A percentile compares a stretch with the other conserved stretches of the same genome.
phyloP scores from a whole-genome alignment of 1,284 basidiomycete genomes.

The Lignosus rhinocerotis region DNA sequence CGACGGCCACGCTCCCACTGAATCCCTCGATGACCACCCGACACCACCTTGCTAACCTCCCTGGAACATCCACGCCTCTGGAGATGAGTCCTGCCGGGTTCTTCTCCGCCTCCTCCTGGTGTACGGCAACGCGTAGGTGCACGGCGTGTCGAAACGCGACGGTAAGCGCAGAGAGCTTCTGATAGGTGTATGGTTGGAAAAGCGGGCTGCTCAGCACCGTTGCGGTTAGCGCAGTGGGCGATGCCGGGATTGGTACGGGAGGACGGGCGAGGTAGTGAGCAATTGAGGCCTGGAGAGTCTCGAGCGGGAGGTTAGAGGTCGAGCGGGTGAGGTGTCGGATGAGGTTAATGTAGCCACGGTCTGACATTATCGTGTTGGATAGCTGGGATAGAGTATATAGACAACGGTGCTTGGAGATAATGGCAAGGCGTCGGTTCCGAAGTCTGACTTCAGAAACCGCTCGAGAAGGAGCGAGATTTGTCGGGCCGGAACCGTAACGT shows the following conservation, averaged over 20 bases:
- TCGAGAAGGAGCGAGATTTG: no score
- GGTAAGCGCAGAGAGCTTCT: conserved; percentile 53
- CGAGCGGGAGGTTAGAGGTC: conserved; percentile 45
- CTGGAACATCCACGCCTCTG: conserved; percentile 40
- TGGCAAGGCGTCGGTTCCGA: no score
- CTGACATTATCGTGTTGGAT: conserved; percentile 21
- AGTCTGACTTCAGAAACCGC: no score
- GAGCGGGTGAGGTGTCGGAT: conserved; percentile 58
- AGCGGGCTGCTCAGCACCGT: conserved; percentile 63
- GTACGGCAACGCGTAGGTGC: conserved; percentile 50
- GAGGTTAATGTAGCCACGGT: conserved; percentile 52
- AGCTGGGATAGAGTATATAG: no score
- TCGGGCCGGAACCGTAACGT: no score
- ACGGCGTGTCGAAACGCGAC: conserved; percentile 64
- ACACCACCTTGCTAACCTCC: conserved; percentile 52
- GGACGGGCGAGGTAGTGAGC: conserved; percentile 59
- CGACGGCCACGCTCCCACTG: conserved; percentile 59
- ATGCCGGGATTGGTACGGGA: conserved; percentile 37
- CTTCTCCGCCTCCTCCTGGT: conserved; percentile 36
- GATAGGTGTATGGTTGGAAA: conserved; percentile 43
- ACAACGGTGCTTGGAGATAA: no score
- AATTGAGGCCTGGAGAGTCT: conserved; percentile 59
- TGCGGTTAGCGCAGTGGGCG: conserved; percentile 67
- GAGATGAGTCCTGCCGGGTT: conserved; percentile 40
- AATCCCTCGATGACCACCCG: conserved; percentile 60